Base-by-base conservation (phyloP, 1,284 basidiomycete genomes). In the Pulveroboletus sp. region DNA sequence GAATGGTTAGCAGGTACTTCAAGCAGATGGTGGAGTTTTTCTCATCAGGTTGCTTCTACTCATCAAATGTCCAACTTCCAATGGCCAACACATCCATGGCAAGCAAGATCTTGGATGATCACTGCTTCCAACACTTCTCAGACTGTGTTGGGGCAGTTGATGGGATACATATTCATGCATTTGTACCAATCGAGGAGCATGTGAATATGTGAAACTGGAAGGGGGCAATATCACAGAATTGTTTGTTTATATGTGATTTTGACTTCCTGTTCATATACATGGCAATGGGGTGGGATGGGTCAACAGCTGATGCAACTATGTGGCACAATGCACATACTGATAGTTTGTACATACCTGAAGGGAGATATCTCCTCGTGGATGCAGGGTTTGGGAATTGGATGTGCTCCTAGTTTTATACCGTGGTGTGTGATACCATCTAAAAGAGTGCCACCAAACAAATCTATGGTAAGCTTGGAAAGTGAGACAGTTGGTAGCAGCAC, bases 171-270 rank as follows among this genome's bases (percentile, higher is more conserved):
- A 31, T 31, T 8, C 29, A 31, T 31, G 29, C 29, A 31, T 31
- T 31, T 31, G 29, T 31, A 12, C 29, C 12, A 12, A 31, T 12
- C 12, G 29, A 8, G 29, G 29, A 31, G 29, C 29, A 31, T 31
- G 8, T 31, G 29, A 31, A 31, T 12, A 31, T 31, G 29, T 31
- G 29, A 7, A 31, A 31, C 29, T 8, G 29, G 29, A 31, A 31
- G 29, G 29, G 12, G 29, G 7, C 12, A 8, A 31, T 31, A 8
- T 31, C 29, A 31, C 29, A 31, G 29, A 31, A 31, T 31, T 31
- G 29, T 12, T 31, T 58, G 6, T 49, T 49, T 17, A n/a, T 24
- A 5, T 58, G 57, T 9, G 14, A 59, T 10, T 56, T 55, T 7
- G 33, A 59, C 12, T 5, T 54, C 15, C 22, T 40, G 7, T 57